Percentiles rank a stretch among this genome's conserved stretches.
Evolutionary conservation across 1,284 basidiomycete genomes (phyloP).

Genomic region (Ganoderma multipileum): DNA sequence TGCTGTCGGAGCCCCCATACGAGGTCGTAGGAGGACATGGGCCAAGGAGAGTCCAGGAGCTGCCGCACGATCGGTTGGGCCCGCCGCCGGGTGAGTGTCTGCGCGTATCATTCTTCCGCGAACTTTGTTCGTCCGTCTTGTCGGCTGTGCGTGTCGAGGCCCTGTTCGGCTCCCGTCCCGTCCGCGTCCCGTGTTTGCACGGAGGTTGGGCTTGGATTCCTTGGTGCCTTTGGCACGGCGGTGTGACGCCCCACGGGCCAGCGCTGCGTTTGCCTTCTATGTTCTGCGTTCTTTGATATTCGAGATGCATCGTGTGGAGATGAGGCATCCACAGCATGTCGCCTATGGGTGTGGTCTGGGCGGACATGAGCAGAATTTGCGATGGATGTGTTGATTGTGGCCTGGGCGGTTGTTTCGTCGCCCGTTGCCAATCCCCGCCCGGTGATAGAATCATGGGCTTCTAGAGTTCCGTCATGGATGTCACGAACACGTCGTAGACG

Average conservation of each 20-base stretch:
- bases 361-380: neutral
- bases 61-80: conserved; percentile 32
- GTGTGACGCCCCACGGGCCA: neutral
- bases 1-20: conserved; percentile 32
- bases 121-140: conserved; percentile 20
- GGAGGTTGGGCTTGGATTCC: neutral
- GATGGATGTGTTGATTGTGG: conserved; percentile 2
- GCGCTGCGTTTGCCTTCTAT: neutral
- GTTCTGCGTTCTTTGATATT: neutral
- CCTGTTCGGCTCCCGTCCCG: conserved; percentile 6
- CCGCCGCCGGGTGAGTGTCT: conserved; percentile 33
- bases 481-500: conserved; percentile 7
- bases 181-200: conserved; percentile 8
- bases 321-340: neutral
- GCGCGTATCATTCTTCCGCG: conserved; percentile 13
- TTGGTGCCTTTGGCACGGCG: neutral
- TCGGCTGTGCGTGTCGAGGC: conserved; percentile 6
- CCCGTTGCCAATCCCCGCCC: conserved; percentile 3
- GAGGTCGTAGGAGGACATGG: conserved; percentile 29
- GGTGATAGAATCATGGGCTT: conserved; percentile 21
- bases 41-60: conserved; percentile 31
- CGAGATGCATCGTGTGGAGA: neutral
- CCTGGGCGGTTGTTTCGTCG: conserved; percentile 9
- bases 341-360: neutral
- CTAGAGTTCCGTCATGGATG: conserved; percentile 20